Evolutionary conservation across 2,329 filamentous ascomycete species (phyloP).

Genomic region (Nemania bipapillata): DNA sequence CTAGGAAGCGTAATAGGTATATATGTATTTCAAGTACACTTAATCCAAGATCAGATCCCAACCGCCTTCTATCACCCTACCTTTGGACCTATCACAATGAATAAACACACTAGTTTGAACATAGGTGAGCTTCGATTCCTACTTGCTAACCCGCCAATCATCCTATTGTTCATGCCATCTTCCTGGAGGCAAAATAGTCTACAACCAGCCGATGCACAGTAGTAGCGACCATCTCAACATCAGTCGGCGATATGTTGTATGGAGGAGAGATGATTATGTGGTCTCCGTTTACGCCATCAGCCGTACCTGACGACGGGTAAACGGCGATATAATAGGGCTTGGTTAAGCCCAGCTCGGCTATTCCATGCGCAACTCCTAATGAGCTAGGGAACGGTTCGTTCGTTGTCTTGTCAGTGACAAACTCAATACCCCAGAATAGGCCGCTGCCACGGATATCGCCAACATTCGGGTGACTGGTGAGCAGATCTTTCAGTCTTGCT

Average conservation of each 20-base stretch:
- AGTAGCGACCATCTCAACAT: slow-evolving; percentile 67
- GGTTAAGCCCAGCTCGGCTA: slow-evolving; percentile 37
- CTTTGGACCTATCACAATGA: too few species aligned
- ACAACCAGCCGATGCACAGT: slow-evolving; percentile 62
- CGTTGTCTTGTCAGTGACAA: slow-evolving; percentile 54
- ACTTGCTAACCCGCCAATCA: too few species aligned
- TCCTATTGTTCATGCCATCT: neutral
- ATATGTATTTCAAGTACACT: too few species aligned
- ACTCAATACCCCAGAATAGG: slow-evolving; percentile 61
- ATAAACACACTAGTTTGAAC: too few species aligned
- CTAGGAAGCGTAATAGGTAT: too few species aligned
- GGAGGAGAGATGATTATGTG: slow-evolving; percentile 76
- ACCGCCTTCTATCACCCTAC: too few species aligned
- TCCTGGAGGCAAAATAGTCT: slow-evolving; percentile 57
- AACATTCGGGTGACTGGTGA: slow-evolving; percentile 51
- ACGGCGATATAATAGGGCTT: slow-evolving; percentile 49
- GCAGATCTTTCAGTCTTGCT: slow-evolving; percentile 42
- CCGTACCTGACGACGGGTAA: slow-evolving; percentile 66
- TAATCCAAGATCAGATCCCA: too few species aligned
- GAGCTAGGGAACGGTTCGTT: slow-evolving; percentile 53
- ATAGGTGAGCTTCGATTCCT: too few species aligned
- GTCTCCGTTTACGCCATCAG: slow-evolving; percentile 64
- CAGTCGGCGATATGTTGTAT: slow-evolving; percentile 69
- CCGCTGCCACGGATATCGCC: slow-evolving; percentile 57
- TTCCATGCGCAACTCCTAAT: slow-evolving; percentile 31